These are phyloP conservation scores for Emmonsiellopsis sp. DNA, from an alignment of 2,329 filamentous ascomycete species.

Conservation along the genomic window DNA sequence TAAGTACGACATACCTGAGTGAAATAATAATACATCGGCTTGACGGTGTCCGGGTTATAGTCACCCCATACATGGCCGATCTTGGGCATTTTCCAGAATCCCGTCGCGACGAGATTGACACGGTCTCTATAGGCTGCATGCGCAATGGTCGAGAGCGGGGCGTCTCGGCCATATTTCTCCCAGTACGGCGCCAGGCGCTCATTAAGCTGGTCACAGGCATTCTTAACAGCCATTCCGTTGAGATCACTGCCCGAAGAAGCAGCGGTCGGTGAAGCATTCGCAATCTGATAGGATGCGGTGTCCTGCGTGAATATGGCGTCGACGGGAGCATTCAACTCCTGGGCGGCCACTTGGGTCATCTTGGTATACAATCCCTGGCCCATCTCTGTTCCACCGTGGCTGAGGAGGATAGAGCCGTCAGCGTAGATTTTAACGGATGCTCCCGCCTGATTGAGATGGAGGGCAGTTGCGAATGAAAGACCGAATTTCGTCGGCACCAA, in stretches of 20 bases:
- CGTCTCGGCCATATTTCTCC: constrained; percentile 9
- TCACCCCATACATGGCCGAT: constrained; percentile 16
- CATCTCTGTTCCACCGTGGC: constrained; percentile 20
- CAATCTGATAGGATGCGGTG: constrained; percentile 15
- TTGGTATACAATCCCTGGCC: constrained; percentile 20
- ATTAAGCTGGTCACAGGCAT: constrained; percentile 14
- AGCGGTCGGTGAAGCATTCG: constrained; percentile 19
- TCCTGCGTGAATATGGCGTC: constrained; percentile 17
- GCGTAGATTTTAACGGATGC: constrained; percentile 16
- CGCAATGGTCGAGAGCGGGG: constrained; percentile 11
- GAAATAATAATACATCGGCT: constrained; percentile 18
- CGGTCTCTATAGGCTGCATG: constrained; percentile 15
- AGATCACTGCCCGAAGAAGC: constrained; percentile 19
- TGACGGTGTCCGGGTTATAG: constrained; percentile 12
- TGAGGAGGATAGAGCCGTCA: constrained; percentile 17
- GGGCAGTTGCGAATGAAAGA: constrained; percentile 18
- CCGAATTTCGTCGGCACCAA: constrained; percentile 20
- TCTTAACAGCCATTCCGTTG: constrained; percentile 18
- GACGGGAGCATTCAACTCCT: constrained; percentile 13
- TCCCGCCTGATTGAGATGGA: constrained; percentile 19
- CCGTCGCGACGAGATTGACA: constrained; percentile 15
- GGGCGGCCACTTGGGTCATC: constrained; percentile 18
- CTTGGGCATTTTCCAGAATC: constrained; percentile 15
- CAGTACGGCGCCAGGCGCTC: constrained; percentile 10
- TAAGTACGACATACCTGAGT: constrained; percentile 12